Percentiles rank a stretch among this genome's conserved stretches.
Conservation (phyloP, 768 basidiomycete genomes). For the Plicaturopsis crispa region DNA sequence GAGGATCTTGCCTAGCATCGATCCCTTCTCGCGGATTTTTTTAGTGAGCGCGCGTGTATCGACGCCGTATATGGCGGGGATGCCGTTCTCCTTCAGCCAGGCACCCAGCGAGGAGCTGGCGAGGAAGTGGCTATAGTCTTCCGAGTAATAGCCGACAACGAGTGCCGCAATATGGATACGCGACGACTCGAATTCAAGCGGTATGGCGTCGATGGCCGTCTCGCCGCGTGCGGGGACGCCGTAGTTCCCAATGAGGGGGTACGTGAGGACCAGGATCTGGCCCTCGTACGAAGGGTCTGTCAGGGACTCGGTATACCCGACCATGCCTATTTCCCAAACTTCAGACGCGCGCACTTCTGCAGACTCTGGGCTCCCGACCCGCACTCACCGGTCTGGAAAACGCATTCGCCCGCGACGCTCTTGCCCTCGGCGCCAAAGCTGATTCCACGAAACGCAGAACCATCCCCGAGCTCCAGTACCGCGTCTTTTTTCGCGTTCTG, state of each 20-base stretch:
- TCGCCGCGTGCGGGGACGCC: slow-evolving; percentile 77
- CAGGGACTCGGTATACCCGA: slow-evolving; percentile 95
- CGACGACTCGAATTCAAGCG: slow-evolving; percentile 85
- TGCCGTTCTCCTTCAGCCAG: slow-evolving; percentile 92
- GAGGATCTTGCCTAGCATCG: slow-evolving; percentile 82
- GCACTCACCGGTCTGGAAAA: slow-evolving; percentile 93
- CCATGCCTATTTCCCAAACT: slow-evolving; percentile 69
- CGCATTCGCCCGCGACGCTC: slow-evolving; percentile 95
- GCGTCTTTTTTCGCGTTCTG: slow-evolving; percentile 19
- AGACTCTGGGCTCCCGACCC: slow-evolving; percentile 2
- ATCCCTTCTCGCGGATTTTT: slow-evolving; percentile 90
- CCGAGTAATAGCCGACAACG: slow-evolving; percentile 89
- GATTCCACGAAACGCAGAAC: slow-evolving; percentile 79
- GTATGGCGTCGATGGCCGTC: slow-evolving; percentile 44
- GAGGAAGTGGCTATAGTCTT: slow-evolving; percentile 91
- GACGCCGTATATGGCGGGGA: slow-evolving; percentile 93
- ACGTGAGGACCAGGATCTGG: slow-evolving; percentile 95
- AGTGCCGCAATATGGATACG: slow-evolving; percentile 91
- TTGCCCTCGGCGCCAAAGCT: slow-evolving; percentile 91
- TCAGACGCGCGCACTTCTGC: slow-evolving; percentile 6
- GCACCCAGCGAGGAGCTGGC: slow-evolving; percentile 79
- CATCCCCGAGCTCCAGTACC: slow-evolving; percentile 86
- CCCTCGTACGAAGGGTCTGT: slow-evolving; percentile 99
- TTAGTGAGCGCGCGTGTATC: slow-evolving; percentile 97
- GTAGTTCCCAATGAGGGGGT: slow-evolving; percentile 96